Evolutionary conservation across 495 filamentous ascomycete genomes (phyloP), one percentile per base, ranked within the genome.

Genomic region (Chlorociboria aeruginascens): DNA sequence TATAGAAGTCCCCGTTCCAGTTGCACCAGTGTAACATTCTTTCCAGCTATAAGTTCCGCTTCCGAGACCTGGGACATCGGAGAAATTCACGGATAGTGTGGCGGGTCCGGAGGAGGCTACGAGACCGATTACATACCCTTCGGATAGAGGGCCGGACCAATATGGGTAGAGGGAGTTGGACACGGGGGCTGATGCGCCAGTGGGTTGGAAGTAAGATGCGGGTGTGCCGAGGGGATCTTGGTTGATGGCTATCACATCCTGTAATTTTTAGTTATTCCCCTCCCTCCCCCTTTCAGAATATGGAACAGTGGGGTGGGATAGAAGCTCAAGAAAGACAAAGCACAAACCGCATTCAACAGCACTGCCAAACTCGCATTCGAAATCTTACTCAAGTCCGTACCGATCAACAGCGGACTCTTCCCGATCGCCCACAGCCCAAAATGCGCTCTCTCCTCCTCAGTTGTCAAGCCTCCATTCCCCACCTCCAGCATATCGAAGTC

Each of bases 391-490:
- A 53, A 38, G 32, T 53, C 46, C 8, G 56, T 61, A 14, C 57
- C 63, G 7, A 72, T 60, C 7, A 68, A 49, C 29, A 65, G 36
- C 6, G 57, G 59, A 9, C 43, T 48, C 45, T 62, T 56, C 42
- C 46, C 33, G 8, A 40, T 34, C 10, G 49, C 62, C 66, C 56
- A 64, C 17, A 59, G 48, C 7, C 61, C 61, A 41, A 70, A 67
- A 56, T 73, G 68, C 8, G 62, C 52, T 31, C 61, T 54, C 11
- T 52, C 41, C 54, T 72, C 63, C 6, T 57, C 66, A 0, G 63
- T 36, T 3, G 67, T 79, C 29, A 84, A 59, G 4, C 66, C 62
- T 3, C 71, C 74, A 49, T 81, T 81, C 8, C 79, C 78, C 34
- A 84, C 65, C 51, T 85, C 81, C 40, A 53, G 12, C 43, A 47